phyloP scores from a whole-genome alignment of 228 moss, liverwort and hornwort genomes.

The Sphagnum fallax region DNA sequence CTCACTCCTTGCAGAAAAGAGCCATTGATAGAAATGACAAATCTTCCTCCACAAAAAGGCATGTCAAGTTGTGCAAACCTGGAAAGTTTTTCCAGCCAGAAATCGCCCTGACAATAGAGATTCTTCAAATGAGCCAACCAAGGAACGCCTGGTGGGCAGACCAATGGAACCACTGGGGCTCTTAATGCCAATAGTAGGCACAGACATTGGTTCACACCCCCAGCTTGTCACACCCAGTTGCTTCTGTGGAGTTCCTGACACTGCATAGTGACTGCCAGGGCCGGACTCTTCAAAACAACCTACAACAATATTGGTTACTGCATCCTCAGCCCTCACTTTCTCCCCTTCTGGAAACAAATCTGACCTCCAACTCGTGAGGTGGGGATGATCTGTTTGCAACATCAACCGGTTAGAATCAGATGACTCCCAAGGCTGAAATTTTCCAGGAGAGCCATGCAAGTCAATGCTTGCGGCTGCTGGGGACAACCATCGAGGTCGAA shows the following conservation, averaged over 20 bases:
- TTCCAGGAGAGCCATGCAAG: conserved; percentile 23
- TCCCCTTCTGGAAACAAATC: conserved; percentile 16
- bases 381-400: conserved; percentile 33
- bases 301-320: conserved; percentile 17
- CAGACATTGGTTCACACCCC: conserved; percentile 53
- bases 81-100: conserved; percentile 76
- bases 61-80: conserved; percentile 35
- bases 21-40: neutral
- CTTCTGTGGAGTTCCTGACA: conserved; percentile 32
- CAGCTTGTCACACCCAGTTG: conserved; percentile 43
- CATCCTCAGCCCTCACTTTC: conserved; percentile 21
- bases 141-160: conserved; percentile 63
- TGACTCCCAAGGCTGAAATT: conserved; percentile 28
- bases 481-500: conserved; percentile 75
- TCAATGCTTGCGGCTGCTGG: conserved; percentile 28
- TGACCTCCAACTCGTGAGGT: conserved; percentile 37
- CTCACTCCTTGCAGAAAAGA: no score
- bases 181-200: conserved; percentile 46
- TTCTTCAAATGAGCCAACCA: conserved; percentile 97
- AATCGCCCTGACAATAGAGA: conserved; percentile 97
- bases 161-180: conserved; percentile 46
- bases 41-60: neutral
- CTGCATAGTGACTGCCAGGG: conserved; percentile 26
- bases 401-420: conserved; percentile 13
- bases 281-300: conserved; percentile 41